Conservation (phyloP, 495 filamentous ascomycete genomes). For the Tuber microsphaerosporum region DNA sequence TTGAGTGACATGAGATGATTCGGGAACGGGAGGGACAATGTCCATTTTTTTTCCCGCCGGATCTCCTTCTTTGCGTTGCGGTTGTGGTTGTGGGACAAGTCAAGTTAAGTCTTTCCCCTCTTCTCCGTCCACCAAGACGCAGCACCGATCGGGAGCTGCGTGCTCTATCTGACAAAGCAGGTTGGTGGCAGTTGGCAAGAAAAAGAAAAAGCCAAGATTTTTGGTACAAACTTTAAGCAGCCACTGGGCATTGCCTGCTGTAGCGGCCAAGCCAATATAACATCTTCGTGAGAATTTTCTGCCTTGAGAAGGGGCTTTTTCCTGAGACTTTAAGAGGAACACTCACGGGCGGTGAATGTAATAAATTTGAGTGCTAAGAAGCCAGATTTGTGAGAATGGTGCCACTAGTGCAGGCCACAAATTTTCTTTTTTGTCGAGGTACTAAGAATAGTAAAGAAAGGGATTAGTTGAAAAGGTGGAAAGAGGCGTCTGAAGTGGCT, state of each 20-base stretch:
- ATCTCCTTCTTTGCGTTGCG: background rate
- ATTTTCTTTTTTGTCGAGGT: background rate
- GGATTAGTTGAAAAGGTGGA: background rate
- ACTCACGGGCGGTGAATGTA: background rate
- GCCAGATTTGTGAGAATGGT: background rate
- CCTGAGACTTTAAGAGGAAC: background rate
- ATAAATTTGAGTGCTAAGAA: background rate
- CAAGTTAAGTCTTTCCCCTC: background rate
- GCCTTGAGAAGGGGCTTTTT: background rate
- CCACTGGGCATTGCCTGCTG: background rate
- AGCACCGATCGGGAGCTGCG: background rate
- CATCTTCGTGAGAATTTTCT: background rate
- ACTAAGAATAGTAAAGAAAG: background rate
- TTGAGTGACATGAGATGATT: background rate
- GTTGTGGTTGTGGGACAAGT: background rate
- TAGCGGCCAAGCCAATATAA: background rate
- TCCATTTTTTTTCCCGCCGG: background rate
- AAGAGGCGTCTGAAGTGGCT: background rate
- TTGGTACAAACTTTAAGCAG: background rate
- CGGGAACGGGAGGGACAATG: background rate
- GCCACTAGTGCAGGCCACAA: background rate
- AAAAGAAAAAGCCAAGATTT: constrained; percentile 4
- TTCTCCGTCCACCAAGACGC: background rate
- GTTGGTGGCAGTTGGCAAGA: background rate
- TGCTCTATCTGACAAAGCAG: background rate